Conservation (phyloP, 2,329 filamentous ascomycete species). For the Pseudonectria foliicola region DNA sequence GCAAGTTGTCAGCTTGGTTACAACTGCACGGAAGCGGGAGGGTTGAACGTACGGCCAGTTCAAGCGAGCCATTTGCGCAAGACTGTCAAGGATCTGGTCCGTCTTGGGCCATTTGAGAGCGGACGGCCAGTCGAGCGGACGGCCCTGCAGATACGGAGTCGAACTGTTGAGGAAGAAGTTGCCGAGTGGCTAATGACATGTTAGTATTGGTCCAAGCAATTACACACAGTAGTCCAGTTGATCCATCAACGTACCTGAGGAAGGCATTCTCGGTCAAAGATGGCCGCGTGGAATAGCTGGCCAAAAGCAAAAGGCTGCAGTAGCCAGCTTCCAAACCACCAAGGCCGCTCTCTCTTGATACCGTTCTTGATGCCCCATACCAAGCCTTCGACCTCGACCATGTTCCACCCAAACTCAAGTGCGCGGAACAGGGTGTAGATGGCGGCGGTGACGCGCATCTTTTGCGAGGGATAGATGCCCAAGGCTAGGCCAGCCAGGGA, state of each 20-base stretch:
- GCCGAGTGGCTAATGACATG: slow-evolving; percentile 27
- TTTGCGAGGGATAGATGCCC: slow-evolving; percentile 60
- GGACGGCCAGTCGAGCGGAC: slow-evolving; percentile 61
- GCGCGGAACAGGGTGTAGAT: slow-evolving; percentile 77
- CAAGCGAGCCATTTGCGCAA: slow-evolving; percentile 73
- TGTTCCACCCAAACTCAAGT: slow-evolving; percentile 81
- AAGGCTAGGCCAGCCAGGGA: slow-evolving; percentile 79
- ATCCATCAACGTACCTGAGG: slow-evolving; percentile 43
- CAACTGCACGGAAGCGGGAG: not conserved
- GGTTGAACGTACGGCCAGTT: slow-evolving; percentile 66
- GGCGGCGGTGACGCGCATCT: slow-evolving; percentile 68
- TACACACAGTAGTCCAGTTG: not conserved
- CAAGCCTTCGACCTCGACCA: slow-evolving; percentile 65
- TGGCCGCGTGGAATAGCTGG: slow-evolving; percentile 67
- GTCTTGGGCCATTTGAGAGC: slow-evolving; percentile 66
- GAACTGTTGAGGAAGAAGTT: slow-evolving; percentile 62
- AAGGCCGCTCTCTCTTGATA: slow-evolving; percentile 56
- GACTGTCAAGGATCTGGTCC: slow-evolving; percentile 69
- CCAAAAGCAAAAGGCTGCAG: slow-evolving; percentile 69
- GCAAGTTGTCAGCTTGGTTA: slow-evolving; percentile 3
- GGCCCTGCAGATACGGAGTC: slow-evolving; percentile 67
- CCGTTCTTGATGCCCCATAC: slow-evolving; percentile 54
- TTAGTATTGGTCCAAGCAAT: slow-evolving; percentile 1
- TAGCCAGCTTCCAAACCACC: slow-evolving; percentile 82
- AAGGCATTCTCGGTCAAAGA: slow-evolving; percentile 71